Evolutionary conservation across 179 eudicot species (phyloP).

Genomic region (Carnegiea gigantea): DNA sequence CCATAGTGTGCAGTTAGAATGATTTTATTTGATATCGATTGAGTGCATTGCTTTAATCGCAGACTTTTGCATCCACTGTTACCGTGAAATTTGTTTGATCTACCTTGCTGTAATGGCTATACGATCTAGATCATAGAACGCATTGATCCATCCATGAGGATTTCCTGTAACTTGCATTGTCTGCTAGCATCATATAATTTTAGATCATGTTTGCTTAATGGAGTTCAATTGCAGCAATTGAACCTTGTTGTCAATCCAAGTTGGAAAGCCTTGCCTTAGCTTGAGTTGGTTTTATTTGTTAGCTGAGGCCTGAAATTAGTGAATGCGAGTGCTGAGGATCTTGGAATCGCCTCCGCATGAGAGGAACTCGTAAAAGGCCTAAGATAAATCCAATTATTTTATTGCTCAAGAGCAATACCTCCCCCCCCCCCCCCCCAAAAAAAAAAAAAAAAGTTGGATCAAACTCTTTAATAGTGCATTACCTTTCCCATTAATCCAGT

Average conservation of each 20-base stretch:
- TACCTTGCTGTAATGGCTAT: neutral
- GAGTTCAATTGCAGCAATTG: neutral
- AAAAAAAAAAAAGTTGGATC: no score
- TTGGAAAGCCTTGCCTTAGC: neutral
- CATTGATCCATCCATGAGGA: neutral
- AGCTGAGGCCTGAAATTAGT: constrained; percentile 11
- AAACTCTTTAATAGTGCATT: neutral
- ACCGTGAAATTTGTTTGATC: neutral
- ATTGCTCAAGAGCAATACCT: neutral
- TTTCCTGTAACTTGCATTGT: neutral
- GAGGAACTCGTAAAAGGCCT: neutral
- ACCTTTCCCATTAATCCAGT: neutral
- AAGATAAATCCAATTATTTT: neutral
- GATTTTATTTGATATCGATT: constrained; percentile 12
- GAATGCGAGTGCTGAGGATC: neutral
- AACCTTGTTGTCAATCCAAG: neutral
- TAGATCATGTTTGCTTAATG: neutral
- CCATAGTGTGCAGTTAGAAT: neutral
- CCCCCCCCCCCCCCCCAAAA: no score
- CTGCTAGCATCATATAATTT: neutral
- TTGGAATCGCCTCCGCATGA: constrained; percentile 10
- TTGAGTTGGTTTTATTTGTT: constrained; percentile 12
- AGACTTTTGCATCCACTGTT: constrained; percentile 4
- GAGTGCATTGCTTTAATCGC: constrained; percentile 1
- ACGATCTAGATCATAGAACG: neutral